phyloP scores from a whole-genome alignment of 768 basidiomycete genomes.

The Russula dissimulans region DNA sequence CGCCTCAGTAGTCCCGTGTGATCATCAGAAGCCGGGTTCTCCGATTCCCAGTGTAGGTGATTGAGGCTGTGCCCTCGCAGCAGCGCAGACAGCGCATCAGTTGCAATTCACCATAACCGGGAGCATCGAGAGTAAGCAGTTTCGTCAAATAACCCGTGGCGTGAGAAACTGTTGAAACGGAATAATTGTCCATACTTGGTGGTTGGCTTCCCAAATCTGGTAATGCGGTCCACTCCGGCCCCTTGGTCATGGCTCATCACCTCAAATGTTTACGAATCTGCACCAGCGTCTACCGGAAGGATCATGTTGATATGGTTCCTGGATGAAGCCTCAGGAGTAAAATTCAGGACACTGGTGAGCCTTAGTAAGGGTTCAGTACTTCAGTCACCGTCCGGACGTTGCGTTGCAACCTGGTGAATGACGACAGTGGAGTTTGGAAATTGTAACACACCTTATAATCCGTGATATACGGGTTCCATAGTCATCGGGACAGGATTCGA shows the following conservation, averaged over 20 bases:
- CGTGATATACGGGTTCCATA: background rate
- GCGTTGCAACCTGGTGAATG: background rate
- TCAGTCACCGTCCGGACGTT: background rate
- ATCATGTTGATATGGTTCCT: background rate
- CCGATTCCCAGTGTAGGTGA: background rate
- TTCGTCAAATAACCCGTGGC: background rate
- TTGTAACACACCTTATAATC: background rate
- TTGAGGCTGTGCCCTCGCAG: background rate
- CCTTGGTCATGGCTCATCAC: conserved; percentile 2
- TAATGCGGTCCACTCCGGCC: background rate
- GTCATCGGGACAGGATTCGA: background rate
- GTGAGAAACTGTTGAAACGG: background rate
- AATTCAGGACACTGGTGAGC: background rate
- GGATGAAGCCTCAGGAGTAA: too few relatives aligned
- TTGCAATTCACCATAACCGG: background rate
- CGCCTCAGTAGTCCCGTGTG: too few relatives aligned
- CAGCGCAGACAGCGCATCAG: background rate
- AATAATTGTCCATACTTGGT: background rate
- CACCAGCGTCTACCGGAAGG: conserved; percentile 3
- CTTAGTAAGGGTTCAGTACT: background rate
- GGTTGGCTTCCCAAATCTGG: background rate
- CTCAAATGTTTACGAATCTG: background rate
- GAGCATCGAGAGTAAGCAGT: background rate
- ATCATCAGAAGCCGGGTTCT: background rate
- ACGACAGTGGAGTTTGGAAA: background rate